Conservation (phyloP, 2,329 filamentous ascomycete species). For the Cadophora sp. region DNA sequence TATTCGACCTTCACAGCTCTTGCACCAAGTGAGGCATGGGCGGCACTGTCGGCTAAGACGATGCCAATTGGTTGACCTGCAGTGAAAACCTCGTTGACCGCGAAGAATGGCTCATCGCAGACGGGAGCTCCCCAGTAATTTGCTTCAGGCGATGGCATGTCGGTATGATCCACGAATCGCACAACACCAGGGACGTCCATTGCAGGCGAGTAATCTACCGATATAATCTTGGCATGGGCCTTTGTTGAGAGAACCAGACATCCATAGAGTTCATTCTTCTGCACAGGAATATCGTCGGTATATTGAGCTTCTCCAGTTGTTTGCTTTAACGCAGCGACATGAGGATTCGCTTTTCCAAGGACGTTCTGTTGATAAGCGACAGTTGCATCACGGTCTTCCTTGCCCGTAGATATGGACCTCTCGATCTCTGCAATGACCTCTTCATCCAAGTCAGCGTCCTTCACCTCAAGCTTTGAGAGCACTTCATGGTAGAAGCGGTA, state of each 20-base stretch:
- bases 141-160: constrained; percentile 78
- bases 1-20: constrained; percentile 89
- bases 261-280: constrained; percentile 88
- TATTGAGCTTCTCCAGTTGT: constrained; percentile 94
- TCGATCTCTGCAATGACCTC: constrained; percentile 87
- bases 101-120: constrained; percentile 90
- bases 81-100: constrained; percentile 87
- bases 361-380: constrained; percentile 81
- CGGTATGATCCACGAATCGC: constrained; percentile 81
- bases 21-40: constrained; percentile 79
- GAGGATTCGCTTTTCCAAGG: constrained; percentile 83
- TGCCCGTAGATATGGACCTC: constrained; percentile 79
- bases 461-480: constrained; percentile 63
- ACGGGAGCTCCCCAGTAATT: constrained; percentile 91
- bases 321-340: constrained; percentile 92
- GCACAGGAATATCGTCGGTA: constrained; percentile 88
- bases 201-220: constrained; percentile 76
- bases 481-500: constrained; percentile 97
- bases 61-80: constrained; percentile 92
- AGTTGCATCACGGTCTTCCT: constrained; percentile 78
- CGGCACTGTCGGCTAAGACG: constrained; percentile 80
- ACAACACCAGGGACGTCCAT: constrained; percentile 86
- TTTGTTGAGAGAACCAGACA: constrained; percentile 88
- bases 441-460: constrained; percentile 63
- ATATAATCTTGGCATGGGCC: constrained; percentile 83